Percentiles rank a stretch among this genome's conserved stretches.
Evolutionary conservation across 139 green algal species (phyloP).

Genomic region (Trebouxia sp.): DNA sequence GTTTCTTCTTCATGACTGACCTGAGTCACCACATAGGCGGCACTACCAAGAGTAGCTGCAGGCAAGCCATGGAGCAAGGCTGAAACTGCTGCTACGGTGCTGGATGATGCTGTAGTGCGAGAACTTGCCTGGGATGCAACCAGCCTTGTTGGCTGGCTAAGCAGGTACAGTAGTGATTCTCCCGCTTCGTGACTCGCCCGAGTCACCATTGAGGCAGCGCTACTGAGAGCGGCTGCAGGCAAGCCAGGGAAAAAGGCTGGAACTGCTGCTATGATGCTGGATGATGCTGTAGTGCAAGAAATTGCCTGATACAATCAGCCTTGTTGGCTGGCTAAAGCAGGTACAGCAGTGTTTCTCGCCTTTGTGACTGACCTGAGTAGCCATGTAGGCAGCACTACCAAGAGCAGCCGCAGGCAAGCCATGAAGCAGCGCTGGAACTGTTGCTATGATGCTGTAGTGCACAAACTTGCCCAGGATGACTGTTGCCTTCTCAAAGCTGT

Average conservation of each 20-base stretch:
- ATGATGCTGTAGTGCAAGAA: not conserved
- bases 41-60: not conserved
- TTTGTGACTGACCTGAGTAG: conserved; percentile 13
- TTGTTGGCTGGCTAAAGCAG: not conserved
- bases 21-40: no score
- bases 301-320: no score
- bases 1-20: no score
- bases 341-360: no score
- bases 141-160: no score
- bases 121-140: not conserved
- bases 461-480: not conserved
- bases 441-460: not conserved
- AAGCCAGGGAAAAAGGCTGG: conserved; percentile 66
- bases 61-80: not conserved
- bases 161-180: not conserved
- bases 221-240: no score
- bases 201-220: conserved; percentile 58
- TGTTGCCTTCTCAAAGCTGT: conserved; percentile 47
- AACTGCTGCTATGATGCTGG: not conserved
- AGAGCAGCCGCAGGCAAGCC: not conserved
- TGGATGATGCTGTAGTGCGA: not conserved
- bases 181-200: not conserved
- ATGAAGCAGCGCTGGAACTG: not conserved
- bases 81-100: not conserved
- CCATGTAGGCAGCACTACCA: not conserved